Conservation (phyloP, 805 yeast species). For the Groenewaldozyma salmanticensis region DNA sequence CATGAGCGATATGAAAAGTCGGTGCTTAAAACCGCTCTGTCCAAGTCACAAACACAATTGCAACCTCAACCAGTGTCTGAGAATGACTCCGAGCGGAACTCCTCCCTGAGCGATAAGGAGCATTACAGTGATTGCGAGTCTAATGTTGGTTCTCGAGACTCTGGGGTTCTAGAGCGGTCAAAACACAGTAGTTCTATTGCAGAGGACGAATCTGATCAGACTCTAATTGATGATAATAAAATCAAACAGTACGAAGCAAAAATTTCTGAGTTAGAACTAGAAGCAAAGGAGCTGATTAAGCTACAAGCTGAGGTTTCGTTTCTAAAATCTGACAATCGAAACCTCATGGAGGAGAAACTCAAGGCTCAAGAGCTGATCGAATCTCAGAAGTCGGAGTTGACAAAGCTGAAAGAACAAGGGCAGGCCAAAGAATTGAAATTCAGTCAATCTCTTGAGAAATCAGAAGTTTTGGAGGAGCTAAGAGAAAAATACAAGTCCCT, state of each 20-base stretch:
- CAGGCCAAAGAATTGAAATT: not conserved
- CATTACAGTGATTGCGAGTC: not conserved
- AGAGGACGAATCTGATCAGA: not conserved
- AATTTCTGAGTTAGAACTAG: slow-evolving; percentile 11
- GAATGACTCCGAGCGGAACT: slow-evolving; percentile 5
- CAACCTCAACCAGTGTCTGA: not conserved
- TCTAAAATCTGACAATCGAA: slow-evolving; percentile 14
- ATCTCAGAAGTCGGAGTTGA: slow-evolving; percentile 12
- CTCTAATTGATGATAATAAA: slow-evolving; percentile 9
- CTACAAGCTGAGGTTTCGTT: slow-evolving; percentile 17
- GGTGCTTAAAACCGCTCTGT: too few relatives aligned
- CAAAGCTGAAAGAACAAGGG: slow-evolving; percentile 6
- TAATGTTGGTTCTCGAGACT: not conserved
- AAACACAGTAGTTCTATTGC: not conserved
- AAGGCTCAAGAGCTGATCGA: slow-evolving; percentile 8
- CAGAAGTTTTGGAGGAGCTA: slow-evolving; percentile 3
- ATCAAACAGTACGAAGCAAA: slow-evolving; percentile 8
- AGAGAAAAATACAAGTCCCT: too few relatives aligned
- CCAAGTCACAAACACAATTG: slow-evolving; percentile 1
- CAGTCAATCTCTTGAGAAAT: not conserved
- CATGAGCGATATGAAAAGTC: slow-evolving; percentile 15
- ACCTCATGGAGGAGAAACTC: slow-evolving; percentile 12
- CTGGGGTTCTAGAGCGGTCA: not conserved
- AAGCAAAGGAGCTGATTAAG: slow-evolving; percentile 6
- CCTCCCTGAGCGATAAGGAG: too few relatives aligned